phyloP scores from a whole-genome alignment of 2,329 filamentous ascomycete genomes.

The Orbilia brochopaga region DNA sequence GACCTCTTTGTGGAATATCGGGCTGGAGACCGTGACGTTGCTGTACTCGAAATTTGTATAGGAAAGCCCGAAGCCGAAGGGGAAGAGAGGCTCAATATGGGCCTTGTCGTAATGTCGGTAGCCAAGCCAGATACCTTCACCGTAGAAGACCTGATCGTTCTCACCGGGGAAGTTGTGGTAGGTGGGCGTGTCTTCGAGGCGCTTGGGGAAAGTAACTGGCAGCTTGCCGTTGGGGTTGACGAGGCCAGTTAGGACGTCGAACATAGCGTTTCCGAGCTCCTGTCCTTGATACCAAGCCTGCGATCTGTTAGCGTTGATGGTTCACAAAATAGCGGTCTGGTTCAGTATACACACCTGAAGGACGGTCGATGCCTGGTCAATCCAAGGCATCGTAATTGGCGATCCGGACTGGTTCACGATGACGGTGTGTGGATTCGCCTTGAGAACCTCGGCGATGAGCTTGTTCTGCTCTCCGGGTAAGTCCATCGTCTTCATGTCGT shows the following conservation, averaged over 20 bases:
- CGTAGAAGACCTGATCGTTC: constrained; percentile 74
- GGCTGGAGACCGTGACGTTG: constrained; percentile 52
- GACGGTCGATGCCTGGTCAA: constrained; percentile 61
- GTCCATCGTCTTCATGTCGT: constrained; percentile 65
- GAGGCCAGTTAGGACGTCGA: constrained; percentile 76
- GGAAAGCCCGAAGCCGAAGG: constrained; percentile 79
- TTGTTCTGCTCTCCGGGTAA: constrained; percentile 65
- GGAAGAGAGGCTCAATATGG: constrained; percentile 71
- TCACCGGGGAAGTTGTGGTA: constrained; percentile 73
- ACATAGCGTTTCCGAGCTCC: constrained; percentile 80
- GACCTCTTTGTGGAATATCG: constrained; percentile 52
- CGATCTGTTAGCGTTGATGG: constrained; percentile 24
- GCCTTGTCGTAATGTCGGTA: constrained; percentile 80
- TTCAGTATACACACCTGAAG: constrained; percentile 55
- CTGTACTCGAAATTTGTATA: constrained; percentile 70
- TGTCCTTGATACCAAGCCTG: constrained; percentile 90
- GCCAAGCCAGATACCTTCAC: constrained; percentile 80
- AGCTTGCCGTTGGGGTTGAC: constrained; percentile 77
- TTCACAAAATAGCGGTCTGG: constrained; percentile 15
- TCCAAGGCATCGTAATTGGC: constrained; percentile 75
- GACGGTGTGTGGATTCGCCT: constrained; percentile 71
- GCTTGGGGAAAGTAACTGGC: constrained; percentile 73
- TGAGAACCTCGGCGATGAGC: constrained; percentile 69
- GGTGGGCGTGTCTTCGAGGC: constrained; percentile 73
- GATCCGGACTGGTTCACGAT: constrained; percentile 80